A percentile compares a stretch with the other conserved stretches of the same genome.
Conservation (phyloP, 2,329 filamentous ascomycete species). For the Aureobasidium namibiae region DNA sequence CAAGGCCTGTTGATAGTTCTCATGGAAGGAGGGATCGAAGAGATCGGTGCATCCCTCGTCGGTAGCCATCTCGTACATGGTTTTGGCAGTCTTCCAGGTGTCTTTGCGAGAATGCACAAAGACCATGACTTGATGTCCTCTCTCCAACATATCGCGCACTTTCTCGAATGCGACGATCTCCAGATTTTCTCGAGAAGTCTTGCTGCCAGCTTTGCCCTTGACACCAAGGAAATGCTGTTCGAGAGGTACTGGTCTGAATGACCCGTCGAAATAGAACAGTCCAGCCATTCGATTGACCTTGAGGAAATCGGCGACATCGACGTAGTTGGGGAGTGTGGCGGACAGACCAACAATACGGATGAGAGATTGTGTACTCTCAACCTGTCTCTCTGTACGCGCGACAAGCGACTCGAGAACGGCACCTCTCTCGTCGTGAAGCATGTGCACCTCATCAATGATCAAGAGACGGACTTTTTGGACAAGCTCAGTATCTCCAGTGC, state of each 20-base stretch:
- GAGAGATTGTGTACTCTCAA: slow-evolving; percentile 94
- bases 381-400: slow-evolving; percentile 87
- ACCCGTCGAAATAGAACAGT: slow-evolving; percentile 92
- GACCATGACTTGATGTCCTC: slow-evolving; percentile 97
- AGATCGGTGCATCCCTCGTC: slow-evolving; percentile 73
- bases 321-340: slow-evolving; percentile 90
- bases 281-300: slow-evolving; percentile 91
- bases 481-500: slow-evolving; percentile 91
- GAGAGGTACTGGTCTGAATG: slow-evolving; percentile 89
- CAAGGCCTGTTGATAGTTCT: slow-evolving; percentile 69
- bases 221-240: slow-evolving; percentile 97
- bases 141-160: slow-evolving; percentile 82
- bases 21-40: slow-evolving; percentile 72
- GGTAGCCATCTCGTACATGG: slow-evolving; percentile 75
- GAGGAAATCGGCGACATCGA: slow-evolving; percentile 94
- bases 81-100: slow-evolving; percentile 79
- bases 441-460: slow-evolving; percentile 98
- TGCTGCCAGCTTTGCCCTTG: slow-evolving; percentile 78
- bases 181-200: slow-evolving; percentile 77
- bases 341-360: slow-evolving; percentile 95
- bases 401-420: slow-evolving; percentile 94
- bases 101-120: slow-evolving; percentile 97
- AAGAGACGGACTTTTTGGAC: slow-evolving; percentile 94
- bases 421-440: slow-evolving; percentile 96
- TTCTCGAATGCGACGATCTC: slow-evolving; percentile 88